Evolutionary conservation across 1,139 yeast species (phyloP).

Genomic region (Sugiyamaella paludigena): DNA sequence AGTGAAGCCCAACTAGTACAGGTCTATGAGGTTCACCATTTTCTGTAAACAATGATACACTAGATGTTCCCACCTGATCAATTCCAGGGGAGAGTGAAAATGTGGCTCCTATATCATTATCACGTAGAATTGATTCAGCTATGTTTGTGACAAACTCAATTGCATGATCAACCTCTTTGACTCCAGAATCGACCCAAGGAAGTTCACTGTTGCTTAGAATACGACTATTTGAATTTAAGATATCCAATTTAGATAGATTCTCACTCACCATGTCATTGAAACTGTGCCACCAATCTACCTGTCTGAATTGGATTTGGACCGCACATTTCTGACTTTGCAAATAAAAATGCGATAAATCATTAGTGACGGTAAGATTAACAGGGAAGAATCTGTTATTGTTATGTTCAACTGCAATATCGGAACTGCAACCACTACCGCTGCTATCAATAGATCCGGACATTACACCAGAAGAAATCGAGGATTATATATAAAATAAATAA

Average conservation of each 20-base stretch:
- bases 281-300: slow-evolving; percentile 20
- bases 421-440: neutral
- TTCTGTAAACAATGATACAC: slow-evolving; percentile 16
- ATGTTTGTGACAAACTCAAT: slow-evolving; percentile 14
- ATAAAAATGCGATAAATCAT: slow-evolving; percentile 12
- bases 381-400: slow-evolving; percentile 2
- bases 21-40: slow-evolving; percentile 13
- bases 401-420: neutral
- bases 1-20: slow-evolving; percentile 20
- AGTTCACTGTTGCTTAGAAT: slow-evolving; percentile 1
- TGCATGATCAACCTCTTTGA: slow-evolving; percentile 14
- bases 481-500: too few relatives aligned
- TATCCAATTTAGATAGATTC: slow-evolving; percentile 2
- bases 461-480: too few relatives aligned
- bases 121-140: slow-evolving; percentile 17
- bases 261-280: slow-evolving; percentile 17
- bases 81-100: slow-evolving; percentile 15
- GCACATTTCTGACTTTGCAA: slow-evolving; percentile 6
- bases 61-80: slow-evolving; percentile 16
- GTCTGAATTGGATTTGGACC: slow-evolving; percentile 13
- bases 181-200: slow-evolving; percentile 9
- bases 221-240: neutral
- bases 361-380: slow-evolving; percentile 6
- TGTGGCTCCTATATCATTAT: slow-evolving; percentile 16
- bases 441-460: slow-evolving; percentile 1